Evolutionary conservation across 441 rosid genomes (phyloP).

Genomic region (Eruca vesicaria): DNA sequence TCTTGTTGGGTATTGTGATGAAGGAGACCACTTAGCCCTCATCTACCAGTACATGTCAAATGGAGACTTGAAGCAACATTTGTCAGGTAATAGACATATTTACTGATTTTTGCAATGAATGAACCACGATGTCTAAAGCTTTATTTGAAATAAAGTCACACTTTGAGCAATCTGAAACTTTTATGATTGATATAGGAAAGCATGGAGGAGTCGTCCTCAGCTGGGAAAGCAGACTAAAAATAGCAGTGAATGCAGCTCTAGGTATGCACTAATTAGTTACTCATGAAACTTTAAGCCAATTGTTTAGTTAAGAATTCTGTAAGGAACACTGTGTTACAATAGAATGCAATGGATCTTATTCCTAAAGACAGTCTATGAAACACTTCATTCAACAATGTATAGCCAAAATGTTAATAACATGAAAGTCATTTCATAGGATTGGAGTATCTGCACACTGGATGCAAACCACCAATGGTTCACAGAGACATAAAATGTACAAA

Average conservation of each 20-base stretch:
- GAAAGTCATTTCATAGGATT: too few species aligned
- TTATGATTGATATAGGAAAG: slow-evolving; percentile 2
- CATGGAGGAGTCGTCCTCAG: slow-evolving; percentile 3
- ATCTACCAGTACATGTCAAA: not conserved
- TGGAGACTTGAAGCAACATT: not conserved
- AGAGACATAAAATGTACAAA: slow-evolving; percentile 40
- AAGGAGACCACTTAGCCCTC: not conserved
- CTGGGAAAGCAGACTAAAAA: slow-evolving; percentile 23
- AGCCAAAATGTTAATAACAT: too few species aligned
- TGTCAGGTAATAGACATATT: not conserved
- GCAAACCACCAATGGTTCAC: slow-evolving; percentile 41
- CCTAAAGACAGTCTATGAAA: too few species aligned
- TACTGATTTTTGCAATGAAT: slow-evolving; percentile 29
- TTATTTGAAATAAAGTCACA: not conserved
- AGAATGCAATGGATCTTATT: too few species aligned
- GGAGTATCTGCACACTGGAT: slow-evolving; percentile 42
- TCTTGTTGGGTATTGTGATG: not conserved
- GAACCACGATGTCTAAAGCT: not conserved
- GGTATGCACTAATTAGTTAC: too few species aligned
- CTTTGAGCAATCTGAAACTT: not conserved
- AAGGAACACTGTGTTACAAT: too few species aligned
- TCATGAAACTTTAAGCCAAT: too few species aligned
- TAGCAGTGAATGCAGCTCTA: slow-evolving; percentile 17
- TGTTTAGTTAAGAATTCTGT: too few species aligned
- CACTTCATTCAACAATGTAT: too few species aligned